These are phyloP conservation scores for Yarrowia sp. DNA, from an alignment of 805 yeast genomes.

Conservation along the genomic window DNA sequence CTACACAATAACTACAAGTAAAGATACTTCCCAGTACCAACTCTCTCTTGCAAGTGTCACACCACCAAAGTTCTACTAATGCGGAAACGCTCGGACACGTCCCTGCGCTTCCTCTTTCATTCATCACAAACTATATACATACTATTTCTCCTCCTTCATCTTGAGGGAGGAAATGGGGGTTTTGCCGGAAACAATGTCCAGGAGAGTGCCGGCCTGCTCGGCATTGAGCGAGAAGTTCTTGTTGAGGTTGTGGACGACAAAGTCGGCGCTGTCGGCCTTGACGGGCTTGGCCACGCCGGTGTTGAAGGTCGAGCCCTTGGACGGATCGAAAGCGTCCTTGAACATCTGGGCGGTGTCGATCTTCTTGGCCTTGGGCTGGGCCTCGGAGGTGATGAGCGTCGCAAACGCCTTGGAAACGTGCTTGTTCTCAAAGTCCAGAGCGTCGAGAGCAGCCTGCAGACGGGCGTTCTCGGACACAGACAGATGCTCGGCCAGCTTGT, in stretches of 20 bases:
- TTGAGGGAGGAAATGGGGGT: constrained; percentile 29
- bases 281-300: constrained; percentile 17
- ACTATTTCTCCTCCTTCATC: constrained; percentile 26
- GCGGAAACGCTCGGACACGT: not conserved
- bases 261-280: not conserved
- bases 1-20: no score
- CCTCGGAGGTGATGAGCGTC: constrained; percentile 21
- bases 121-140: constrained; percentile 17
- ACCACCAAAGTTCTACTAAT: not conserved
- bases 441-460: constrained; percentile 4
- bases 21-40: no score
- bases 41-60: not conserved
- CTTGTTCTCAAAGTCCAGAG: not conserved
- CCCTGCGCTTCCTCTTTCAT: not conserved
- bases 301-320: constrained; percentile 10
- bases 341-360: not conserved
- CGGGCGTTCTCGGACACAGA: constrained; percentile 5
- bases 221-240: constrained; percentile 12
- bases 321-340: not conserved
- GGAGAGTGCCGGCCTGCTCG: constrained; percentile 12
- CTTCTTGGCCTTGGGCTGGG: constrained; percentile 1
- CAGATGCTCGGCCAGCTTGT: not conserved
- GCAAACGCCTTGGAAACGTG: constrained; percentile 7
- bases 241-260: constrained; percentile 6
- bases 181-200: constrained; percentile 30